Percentiles rank a stretch among this genome's conserved stretches.
These are phyloP conservation scores for Cryptococcus sp. DNA, from an alignment of 1,284 basidiomycete species.

Conservation along the genomic window DNA sequence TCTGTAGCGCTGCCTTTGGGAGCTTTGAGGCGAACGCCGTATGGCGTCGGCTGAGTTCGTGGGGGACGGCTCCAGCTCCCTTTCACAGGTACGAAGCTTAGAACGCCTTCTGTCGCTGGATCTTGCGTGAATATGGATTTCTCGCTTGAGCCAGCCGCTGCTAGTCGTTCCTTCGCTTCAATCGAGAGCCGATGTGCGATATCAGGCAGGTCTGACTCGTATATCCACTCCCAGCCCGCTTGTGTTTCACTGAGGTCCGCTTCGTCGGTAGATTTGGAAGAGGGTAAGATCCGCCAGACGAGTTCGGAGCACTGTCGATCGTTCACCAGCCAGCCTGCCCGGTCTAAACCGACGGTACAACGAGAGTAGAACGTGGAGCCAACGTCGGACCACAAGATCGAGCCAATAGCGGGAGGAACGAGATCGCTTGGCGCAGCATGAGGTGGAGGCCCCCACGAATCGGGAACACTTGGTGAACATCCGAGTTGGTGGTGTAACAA, in stretches of 20 bases:
- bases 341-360: constrained; percentile 17
- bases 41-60: constrained; percentile 5
- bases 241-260: background rate
- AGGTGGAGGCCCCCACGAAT: constrained; percentile 26
- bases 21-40: constrained; percentile 20
- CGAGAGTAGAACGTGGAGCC: constrained; percentile 36
- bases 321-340: constrained; percentile 22
- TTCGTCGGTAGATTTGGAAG: background rate
- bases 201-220: constrained; percentile 7
- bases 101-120: constrained; percentile 19
- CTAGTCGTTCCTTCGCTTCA: constrained; percentile 4
- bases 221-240: constrained; percentile 20
- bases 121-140: constrained; percentile 14
- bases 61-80: constrained; percentile 1
- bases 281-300: constrained; percentile 24
- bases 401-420: constrained; percentile 24
- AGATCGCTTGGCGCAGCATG: background rate
- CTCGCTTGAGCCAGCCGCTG: background rate
- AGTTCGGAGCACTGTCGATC: constrained; percentile 19
- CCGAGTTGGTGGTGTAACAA: constrained; percentile 16
- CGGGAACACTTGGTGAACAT: constrained; percentile 5
- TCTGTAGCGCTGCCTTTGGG: constrained; percentile 1
- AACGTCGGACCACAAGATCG: constrained; percentile 40
- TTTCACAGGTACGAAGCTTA: constrained; percentile 17
- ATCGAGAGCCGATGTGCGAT: constrained; percentile 5